Conservation (phyloP, 257 asterid species). For the Solanum etuberosum region DNA sequence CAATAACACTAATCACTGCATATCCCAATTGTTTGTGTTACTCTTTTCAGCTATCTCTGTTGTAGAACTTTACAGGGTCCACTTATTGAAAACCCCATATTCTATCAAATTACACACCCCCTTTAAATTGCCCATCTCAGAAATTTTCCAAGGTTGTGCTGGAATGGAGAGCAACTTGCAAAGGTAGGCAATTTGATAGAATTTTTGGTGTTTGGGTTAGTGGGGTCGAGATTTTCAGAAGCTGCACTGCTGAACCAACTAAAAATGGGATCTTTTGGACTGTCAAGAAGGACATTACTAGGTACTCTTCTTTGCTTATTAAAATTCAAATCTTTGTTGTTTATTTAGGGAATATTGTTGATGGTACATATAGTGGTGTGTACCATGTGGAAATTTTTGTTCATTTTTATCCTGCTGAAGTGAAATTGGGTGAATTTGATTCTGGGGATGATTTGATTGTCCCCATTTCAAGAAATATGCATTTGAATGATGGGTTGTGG, state of each 20-base stretch:
- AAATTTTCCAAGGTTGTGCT: conserved; percentile 39
- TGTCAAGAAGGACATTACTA: conserved; percentile 60
- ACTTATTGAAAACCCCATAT: conserved; percentile 47
- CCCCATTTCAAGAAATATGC: conserved; percentile 57
- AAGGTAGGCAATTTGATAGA: conserved; percentile 67
- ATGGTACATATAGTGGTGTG: conserved; percentile 55
- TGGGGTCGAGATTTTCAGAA: conserved; percentile 68
- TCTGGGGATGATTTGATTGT: conserved; percentile 52
- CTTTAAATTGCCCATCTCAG: conserved; percentile 30
- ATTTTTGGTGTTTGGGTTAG: conserved; percentile 77
- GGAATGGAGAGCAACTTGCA: conserved; percentile 60
- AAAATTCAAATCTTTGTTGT: conserved; percentile 42
- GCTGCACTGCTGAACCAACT: conserved; percentile 74
- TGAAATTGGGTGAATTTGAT: neutral
- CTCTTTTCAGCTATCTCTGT: too few species aligned
- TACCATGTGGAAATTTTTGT: conserved; percentile 55
- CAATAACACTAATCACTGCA: too few species aligned
- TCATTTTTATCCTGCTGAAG: conserved; percentile 46
- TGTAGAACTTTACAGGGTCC: conserved; percentile 6
- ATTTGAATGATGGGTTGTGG: conserved; percentile 72
- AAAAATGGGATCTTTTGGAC: conserved; percentile 45
- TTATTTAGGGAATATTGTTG: conserved; percentile 53
- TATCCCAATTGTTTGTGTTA: too few species aligned
- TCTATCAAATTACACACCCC: conserved; percentile 37
- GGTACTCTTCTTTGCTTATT: conserved; percentile 49